Conservation (phyloP, 2,329 filamentous ascomycete genomes). For the Calonectria montana region DNA sequence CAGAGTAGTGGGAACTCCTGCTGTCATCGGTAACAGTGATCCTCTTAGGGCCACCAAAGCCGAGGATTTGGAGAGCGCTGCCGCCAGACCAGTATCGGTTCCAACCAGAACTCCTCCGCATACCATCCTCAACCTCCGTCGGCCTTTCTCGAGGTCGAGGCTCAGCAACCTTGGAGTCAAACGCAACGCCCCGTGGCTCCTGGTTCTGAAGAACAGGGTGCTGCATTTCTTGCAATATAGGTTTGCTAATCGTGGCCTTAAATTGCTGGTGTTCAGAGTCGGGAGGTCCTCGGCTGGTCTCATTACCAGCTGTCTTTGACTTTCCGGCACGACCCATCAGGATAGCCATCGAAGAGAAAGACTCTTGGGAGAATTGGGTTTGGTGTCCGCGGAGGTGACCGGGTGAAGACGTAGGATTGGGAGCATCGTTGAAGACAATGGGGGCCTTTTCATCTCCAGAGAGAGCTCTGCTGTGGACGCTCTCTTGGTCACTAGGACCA, state of each 20-base stretch:
- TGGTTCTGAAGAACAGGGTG: constrained; percentile 48
- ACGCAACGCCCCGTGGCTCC: constrained; percentile 56
- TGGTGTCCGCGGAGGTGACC: constrained; percentile 63
- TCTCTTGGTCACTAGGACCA: constrained; percentile 56
- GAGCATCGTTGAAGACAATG: constrained; percentile 60
- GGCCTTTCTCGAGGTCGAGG: constrained; percentile 50
- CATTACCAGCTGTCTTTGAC: constrained; percentile 64
- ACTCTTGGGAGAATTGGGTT: constrained; percentile 64
- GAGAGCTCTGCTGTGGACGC: constrained; percentile 55
- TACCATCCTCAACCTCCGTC: constrained; percentile 53
- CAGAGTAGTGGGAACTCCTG: constrained; percentile 66
- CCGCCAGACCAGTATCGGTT: constrained; percentile 83
- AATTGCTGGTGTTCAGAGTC: constrained; percentile 71
- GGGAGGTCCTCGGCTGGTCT: constrained; percentile 59
- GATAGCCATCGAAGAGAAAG: constrained; percentile 73
- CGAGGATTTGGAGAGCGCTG: constrained; percentile 74
- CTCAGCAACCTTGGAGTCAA: constrained; percentile 47
- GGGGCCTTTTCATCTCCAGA: constrained; percentile 69
- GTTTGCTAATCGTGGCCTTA: constrained; percentile 72
- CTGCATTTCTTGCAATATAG: constrained; percentile 60
- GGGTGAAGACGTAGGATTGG: constrained; percentile 48
- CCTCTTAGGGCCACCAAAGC: constrained; percentile 63
- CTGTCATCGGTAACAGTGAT: constrained; percentile 65
- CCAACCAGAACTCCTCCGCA: constrained; percentile 77
- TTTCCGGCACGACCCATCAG: constrained; percentile 71